A percentile compares a stretch with the other conserved stretches of the same genome.
These are phyloP conservation scores for Kwoniella sp. DNA, from an alignment of 768 basidiomycete genomes.

Conservation along the genomic window DNA sequence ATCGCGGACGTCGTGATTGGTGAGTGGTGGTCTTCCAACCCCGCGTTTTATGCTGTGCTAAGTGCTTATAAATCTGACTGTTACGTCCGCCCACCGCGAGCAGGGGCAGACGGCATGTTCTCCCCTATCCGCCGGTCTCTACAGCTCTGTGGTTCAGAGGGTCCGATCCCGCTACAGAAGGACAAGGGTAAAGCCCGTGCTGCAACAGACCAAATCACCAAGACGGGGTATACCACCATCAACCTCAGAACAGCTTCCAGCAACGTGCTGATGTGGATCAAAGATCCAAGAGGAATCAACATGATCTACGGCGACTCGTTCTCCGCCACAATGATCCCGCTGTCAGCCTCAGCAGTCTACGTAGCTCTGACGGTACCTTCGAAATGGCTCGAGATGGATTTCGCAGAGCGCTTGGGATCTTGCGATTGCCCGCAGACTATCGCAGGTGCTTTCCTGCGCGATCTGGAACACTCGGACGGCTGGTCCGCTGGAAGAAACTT, in stretches of 20 bases:
- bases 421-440: constrained; percentile 2
- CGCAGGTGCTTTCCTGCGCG: constrained; percentile 4
- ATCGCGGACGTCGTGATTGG: constrained; percentile 27
- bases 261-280: background rate
- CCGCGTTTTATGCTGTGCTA: too few relatives aligned
- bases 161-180: background rate
- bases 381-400: constrained; percentile 2
- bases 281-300: constrained; percentile 28
- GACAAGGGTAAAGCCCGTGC: background rate
- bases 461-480: constrained; percentile 6
- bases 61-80: too few relatives aligned
- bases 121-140: constrained; percentile 7
- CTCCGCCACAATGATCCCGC: constrained; percentile 27
- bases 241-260: constrained; percentile 17
- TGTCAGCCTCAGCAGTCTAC: constrained; percentile 3
- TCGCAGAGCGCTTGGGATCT: background rate
- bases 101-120: constrained; percentile 40
- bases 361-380: constrained; percentile 27
- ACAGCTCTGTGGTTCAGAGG: background rate
- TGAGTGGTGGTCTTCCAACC: constrained; percentile 22
- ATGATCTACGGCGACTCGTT: constrained; percentile 22
- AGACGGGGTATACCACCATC: constrained; percentile 13
- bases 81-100: background rate
- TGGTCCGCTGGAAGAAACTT: constrained; percentile 4
- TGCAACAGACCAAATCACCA: background rate